Evolutionary conservation across 306 rosid species (phyloP).

Genomic region (Chamaecrista fasciculata): DNA sequence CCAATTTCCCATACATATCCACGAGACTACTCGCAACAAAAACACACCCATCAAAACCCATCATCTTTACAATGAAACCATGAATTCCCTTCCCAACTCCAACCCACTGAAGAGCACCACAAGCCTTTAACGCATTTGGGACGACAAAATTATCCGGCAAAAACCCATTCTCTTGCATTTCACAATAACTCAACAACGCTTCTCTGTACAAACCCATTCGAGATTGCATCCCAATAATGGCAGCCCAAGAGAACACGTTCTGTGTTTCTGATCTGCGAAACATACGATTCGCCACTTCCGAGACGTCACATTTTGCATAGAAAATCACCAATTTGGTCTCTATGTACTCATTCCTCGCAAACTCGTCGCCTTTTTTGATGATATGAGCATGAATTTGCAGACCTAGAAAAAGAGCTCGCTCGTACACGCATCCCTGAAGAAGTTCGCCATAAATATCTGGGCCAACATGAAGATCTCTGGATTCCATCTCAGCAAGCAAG

Average conservation of each 20-base stretch:
- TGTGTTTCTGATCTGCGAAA: conserved; percentile 37
- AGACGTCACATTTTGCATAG: conserved; percentile 60
- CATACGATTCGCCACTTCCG: conserved; percentile 40
- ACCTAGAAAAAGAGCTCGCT: conserved; percentile 58
- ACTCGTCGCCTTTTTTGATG: conserved; percentile 48
- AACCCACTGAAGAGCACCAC: conserved; percentile 56
- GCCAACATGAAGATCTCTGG: conserved; percentile 25
- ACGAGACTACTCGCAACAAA: conserved; percentile 68
- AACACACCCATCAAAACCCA: conserved; percentile 49
- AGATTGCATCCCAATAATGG: conserved; percentile 61
- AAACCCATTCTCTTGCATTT: conserved; percentile 58
- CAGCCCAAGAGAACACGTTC: conserved; percentile 84
- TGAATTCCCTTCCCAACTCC: conserved; percentile 62
- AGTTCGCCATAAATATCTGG: conserved; percentile 65
- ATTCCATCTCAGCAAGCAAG: conserved; percentile 42
- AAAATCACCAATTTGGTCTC: conserved; percentile 69
- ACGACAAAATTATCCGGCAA: conserved; percentile 71
- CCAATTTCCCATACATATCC: conserved; percentile 93
- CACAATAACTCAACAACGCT: conserved; percentile 46
- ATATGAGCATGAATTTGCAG: conserved; percentile 70
- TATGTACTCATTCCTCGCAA: conserved; percentile 45
- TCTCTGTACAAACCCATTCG: conserved; percentile 48
- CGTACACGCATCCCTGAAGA: conserved; percentile 77
- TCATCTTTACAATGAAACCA: conserved; percentile 55
- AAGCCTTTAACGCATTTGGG: conserved; percentile 82